A percentile compares a stretch with the other conserved stretches of the same genome.
Conservation (phyloP, 768 basidiomycete species). For the Russula olivacea region DNA sequence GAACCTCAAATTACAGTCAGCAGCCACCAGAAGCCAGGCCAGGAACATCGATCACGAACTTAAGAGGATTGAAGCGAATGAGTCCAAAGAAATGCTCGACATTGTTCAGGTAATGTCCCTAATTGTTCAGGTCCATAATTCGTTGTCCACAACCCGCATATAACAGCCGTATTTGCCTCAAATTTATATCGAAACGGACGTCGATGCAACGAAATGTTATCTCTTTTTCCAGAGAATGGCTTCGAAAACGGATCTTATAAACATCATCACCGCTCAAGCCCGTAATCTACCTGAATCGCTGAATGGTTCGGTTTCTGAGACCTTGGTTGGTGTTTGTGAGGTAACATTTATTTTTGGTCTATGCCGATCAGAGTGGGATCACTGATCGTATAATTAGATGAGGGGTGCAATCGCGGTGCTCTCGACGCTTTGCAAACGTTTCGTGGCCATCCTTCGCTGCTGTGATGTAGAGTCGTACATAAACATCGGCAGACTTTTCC, state of each 20-base stretch:
- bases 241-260: constrained; percentile 83
- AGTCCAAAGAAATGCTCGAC: constrained; percentile 68
- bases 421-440: constrained; percentile 81
- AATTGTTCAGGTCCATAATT: neutral
- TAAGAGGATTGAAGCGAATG: constrained; percentile 75
- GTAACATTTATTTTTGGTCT: constrained; percentile 34
- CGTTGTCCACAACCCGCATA: constrained; percentile 6
- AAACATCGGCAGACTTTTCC: constrained; percentile 72
- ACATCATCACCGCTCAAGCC: constrained; percentile 70
- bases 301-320: constrained; percentile 74
- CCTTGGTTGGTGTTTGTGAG: constrained; percentile 92
- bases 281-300: constrained; percentile 84
- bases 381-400: constrained; percentile 47
- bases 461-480: constrained; percentile 85
- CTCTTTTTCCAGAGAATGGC: constrained; percentile 90
- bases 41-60: constrained; percentile 87
- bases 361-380: neutral
- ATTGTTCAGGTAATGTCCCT: constrained; percentile 65
- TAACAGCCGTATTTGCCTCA: constrained; percentile 84
- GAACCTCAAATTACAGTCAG: constrained; percentile 89
- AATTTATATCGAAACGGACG: constrained; percentile 83
- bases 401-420: constrained; percentile 76
- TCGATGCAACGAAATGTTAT: constrained; percentile 82
- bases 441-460: constrained; percentile 73
- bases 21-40: constrained; percentile 86